phyloP scores from a whole-genome alignment of 176 grass and related monocot genomes.

The Triticum dicoccoides region DNA sequence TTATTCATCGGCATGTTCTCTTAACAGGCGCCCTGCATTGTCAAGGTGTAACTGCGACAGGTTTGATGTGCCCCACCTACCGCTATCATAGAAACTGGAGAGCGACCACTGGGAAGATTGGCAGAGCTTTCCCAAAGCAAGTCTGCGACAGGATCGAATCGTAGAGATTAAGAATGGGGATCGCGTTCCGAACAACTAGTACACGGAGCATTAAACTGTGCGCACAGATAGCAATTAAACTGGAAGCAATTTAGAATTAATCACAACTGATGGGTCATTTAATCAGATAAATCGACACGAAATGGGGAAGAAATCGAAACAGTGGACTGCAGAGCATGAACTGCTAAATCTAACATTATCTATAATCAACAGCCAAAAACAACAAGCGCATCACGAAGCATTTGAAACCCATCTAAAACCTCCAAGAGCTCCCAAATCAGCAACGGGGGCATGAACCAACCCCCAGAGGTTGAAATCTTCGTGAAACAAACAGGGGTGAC shows the following conservation, averaged over 20 bases:
- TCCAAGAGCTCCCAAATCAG: not conserved
- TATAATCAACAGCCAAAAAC: not conserved
- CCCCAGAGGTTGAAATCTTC: not conserved
- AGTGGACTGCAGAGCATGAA: not conserved
- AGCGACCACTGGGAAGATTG: not conserved
- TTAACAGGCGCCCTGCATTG: not conserved
- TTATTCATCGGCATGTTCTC: slow-evolving; percentile 2
- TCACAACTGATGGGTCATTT: not conserved
- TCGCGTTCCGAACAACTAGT: not conserved
- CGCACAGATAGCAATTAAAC: not conserved
- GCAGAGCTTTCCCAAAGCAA: not conserved
- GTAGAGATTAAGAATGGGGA: slow-evolving; percentile 6
- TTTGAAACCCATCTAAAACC: slow-evolving; percentile 32
- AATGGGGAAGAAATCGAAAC: not conserved
- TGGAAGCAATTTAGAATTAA: not conserved
- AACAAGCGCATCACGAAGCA: not conserved
- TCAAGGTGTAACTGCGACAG: not conserved
- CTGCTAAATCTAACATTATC: not conserved
- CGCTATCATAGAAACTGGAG: slow-evolving; percentile 12
- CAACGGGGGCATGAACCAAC: not conserved
- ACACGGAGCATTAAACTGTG: slow-evolving; percentile 1
- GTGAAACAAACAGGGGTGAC: not conserved
- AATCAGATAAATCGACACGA: not conserved
- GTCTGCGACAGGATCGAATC: not conserved
- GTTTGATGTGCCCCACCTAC: slow-evolving; percentile 19